Conservation (phyloP, 139 green algal genomes). For the Picochlorum sp. region DNA sequence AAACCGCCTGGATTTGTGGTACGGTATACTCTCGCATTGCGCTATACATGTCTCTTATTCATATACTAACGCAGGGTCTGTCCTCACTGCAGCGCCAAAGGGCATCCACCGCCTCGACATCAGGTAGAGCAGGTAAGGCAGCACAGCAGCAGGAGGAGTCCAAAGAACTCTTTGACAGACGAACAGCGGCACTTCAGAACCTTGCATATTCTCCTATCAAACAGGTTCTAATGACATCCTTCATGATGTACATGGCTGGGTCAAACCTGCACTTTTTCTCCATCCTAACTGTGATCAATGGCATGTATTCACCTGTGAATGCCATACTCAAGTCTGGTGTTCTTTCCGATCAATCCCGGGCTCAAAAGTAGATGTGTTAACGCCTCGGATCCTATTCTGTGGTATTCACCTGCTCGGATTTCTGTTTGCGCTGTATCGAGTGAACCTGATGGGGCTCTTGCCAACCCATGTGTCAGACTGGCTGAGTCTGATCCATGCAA, state of each 20-base stretch:
- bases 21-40: no score
- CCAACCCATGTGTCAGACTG: conserved; percentile 81
- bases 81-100: not conserved
- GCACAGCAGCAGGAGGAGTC: not conserved
- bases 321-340: conserved; percentile 64
- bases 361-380: conserved; percentile 52
- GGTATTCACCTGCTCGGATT: conserved; percentile 61
- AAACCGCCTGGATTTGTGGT: no score
- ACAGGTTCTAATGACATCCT: conserved; percentile 72
- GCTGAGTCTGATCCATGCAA: conserved; percentile 44
- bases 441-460: conserved; percentile 84
- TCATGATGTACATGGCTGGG: conserved; percentile 96
- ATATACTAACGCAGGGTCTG: no score
- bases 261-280: conserved; percentile 85
- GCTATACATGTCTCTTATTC: no score
- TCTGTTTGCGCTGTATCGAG: conserved; percentile 72
- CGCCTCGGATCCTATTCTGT: conserved; percentile 69
- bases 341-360: conserved; percentile 53
- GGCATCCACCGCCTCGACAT: not conserved
- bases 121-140: not conserved
- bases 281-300: conserved; percentile 79
- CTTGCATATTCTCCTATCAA: conserved; percentile 22
- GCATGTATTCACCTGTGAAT: conserved; percentile 66
- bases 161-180: conserved; percentile 7
- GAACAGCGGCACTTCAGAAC: conserved; percentile 20